These are phyloP conservation scores for Pyrenophora tritici-repentis DNA, from an alignment of 2,329 filamentous ascomycete species.

Conservation along the genomic window DNA sequence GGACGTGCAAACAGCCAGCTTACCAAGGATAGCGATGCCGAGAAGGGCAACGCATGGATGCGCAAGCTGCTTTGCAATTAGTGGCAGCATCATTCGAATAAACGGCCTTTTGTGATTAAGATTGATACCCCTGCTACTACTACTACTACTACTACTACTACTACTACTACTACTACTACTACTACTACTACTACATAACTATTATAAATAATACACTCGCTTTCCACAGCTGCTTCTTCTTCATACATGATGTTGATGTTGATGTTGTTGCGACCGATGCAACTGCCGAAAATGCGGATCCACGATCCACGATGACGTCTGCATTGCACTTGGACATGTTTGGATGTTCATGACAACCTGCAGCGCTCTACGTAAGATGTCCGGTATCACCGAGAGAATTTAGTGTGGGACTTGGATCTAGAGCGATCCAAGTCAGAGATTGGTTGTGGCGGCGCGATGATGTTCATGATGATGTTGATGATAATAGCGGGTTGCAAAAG, in stretches of 20 bases:
- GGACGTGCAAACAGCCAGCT: constrained; percentile 26
- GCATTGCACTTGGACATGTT: neutral
- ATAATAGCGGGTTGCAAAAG: too few species aligned
- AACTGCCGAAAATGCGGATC: constrained; percentile 9
- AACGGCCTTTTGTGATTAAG: too few species aligned
- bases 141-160: neutral
- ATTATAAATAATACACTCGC: neutral
- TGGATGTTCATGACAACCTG: neutral
- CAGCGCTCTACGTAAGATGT: too few species aligned
- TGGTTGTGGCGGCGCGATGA: constrained; percentile 6
- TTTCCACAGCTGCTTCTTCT: neutral
- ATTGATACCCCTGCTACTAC: neutral
- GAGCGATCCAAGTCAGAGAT: neutral
- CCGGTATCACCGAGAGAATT: constrained; percentile 1
- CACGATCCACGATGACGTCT: constrained; percentile 7
- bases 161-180: neutral
- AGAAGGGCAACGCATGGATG: constrained; percentile 18
- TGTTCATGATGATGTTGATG: neutral
- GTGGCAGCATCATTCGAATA: too few species aligned
- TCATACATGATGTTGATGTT: neutral
- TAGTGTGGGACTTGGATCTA: neutral
- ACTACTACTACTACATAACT: neutral
- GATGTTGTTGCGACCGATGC: neutral
- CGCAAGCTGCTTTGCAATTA: constrained; percentile 10
- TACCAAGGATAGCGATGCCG: constrained; percentile 19